Conservation (phyloP, 2,329 filamentous ascomycete species). For the Cladosporium sp. region DNA sequence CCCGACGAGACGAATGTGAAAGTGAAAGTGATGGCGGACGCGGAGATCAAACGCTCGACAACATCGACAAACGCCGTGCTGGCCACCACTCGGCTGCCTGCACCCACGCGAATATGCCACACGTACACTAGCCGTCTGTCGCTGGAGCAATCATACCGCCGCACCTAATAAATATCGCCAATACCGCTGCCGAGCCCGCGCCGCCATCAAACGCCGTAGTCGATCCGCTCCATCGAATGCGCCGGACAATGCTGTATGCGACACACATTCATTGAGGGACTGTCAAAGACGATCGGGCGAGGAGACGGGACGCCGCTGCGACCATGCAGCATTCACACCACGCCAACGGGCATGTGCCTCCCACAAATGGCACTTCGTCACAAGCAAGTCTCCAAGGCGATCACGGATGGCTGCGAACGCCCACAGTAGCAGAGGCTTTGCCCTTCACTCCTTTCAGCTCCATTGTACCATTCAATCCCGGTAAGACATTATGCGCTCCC, state of each 20-base stretch:
- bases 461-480: constrained; percentile 73
- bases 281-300: constrained; percentile 6
- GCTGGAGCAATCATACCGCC: background rate
- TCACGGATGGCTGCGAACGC: constrained; percentile 31
- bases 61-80: constrained; percentile 15
- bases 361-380: constrained; percentile 21
- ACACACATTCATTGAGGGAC: background rate
- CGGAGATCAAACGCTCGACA: constrained; percentile 10
- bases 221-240: constrained; percentile 10
- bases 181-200: background rate
- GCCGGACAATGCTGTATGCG: constrained; percentile 17
- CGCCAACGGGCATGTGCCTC: constrained; percentile 19
- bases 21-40: background rate
- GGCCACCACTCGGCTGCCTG: constrained; percentile 4
- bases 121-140: background rate
- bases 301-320: background rate
- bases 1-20: constrained; percentile 1
- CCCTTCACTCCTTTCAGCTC: constrained; percentile 82
- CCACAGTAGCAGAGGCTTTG: constrained; percentile 69
- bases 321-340: constrained; percentile 22
- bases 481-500: constrained; percentile 45
- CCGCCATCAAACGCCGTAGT: background rate
- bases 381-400: constrained; percentile 1
- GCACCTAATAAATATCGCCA: background rate
- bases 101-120: constrained; percentile 5